A percentile compares a stretch with the other conserved stretches of the same genome.
These are phyloP conservation scores for Cyclocybe aegerita DNA, from an alignment of 768 basidiomycete species.

Conservation along the genomic window DNA sequence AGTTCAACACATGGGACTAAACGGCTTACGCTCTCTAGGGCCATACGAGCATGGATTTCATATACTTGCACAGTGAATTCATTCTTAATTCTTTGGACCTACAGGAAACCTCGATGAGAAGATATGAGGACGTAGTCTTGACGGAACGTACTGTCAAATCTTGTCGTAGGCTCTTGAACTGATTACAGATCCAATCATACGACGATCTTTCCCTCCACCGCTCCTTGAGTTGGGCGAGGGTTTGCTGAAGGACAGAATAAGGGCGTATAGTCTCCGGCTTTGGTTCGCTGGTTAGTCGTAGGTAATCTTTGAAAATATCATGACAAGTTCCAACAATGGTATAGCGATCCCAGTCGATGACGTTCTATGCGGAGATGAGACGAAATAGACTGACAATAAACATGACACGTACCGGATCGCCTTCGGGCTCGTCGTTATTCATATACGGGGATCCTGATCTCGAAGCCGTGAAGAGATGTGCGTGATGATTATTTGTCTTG, in stretches of 20 bases:
- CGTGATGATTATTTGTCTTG: slow-evolving; percentile 48
- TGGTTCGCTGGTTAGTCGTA: slow-evolving; percentile 92
- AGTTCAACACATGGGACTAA: neutral
- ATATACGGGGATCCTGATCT: slow-evolving; percentile 50
- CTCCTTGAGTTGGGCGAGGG: slow-evolving; percentile 81
- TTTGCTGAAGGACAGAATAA: slow-evolving; percentile 78
- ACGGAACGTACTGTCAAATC: slow-evolving; percentile 84
- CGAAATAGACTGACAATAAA: neutral
- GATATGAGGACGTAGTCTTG: neutral
- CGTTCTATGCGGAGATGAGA: slow-evolving; percentile 58
- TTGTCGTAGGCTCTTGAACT: slow-evolving; percentile 96
- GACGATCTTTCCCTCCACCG: slow-evolving; percentile 78
- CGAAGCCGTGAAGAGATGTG: slow-evolving; percentile 53
- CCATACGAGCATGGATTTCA: slow-evolving; percentile 97
- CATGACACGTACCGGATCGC: slow-evolving; percentile 56
- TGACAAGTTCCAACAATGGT: slow-evolving; percentile 92
- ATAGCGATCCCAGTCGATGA: slow-evolving; percentile 93
- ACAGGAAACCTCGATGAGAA: slow-evolving; percentile 7
- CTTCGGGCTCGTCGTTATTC: slow-evolving; percentile 64
- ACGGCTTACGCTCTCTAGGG: slow-evolving; percentile 46
- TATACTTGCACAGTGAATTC: slow-evolving; percentile 97
- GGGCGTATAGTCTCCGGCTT: slow-evolving; percentile 94
- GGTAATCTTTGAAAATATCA: slow-evolving; percentile 93
- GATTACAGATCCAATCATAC: slow-evolving; percentile 94
- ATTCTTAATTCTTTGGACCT: slow-evolving; percentile 99